phyloP scores from a whole-genome alignment of 371 early-diverging fungal species.

The Rhizomucor miehei region DNA sequence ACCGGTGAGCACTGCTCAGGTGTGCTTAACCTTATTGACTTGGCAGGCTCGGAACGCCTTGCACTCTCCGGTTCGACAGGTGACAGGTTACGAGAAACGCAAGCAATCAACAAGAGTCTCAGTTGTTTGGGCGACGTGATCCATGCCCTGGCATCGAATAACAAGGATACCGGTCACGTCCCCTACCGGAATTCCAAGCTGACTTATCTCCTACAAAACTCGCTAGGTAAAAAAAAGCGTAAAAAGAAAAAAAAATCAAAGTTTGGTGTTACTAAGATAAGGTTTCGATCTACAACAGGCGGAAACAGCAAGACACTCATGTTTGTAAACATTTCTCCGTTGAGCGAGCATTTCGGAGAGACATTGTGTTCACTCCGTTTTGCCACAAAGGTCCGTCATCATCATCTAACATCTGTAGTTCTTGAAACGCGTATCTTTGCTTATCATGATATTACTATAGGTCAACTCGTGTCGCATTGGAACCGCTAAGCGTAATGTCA shows the following conservation, averaged over 20 bases:
- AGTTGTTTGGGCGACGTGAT: constrained; percentile 95
- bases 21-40: constrained; percentile 89
- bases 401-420: constrained; percentile 4
- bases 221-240: constrained; percentile 54
- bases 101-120: constrained; percentile 97
- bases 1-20: constrained; percentile 76
- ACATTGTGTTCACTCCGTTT: constrained; percentile 94
- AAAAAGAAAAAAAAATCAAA: neutral
- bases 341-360: constrained; percentile 73
- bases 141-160: constrained; percentile 73
- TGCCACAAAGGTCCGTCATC: constrained; percentile 77
- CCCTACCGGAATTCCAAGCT: constrained; percentile 98
- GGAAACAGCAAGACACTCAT: constrained; percentile 97
- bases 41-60: constrained; percentile 97
- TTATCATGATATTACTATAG: constrained; percentile 1
- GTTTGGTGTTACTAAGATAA: too few relatives aligned
- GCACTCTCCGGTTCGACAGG: constrained; percentile 87
- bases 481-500: constrained; percentile 44
- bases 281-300: constrained; percentile 25
- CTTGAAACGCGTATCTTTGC: neutral
- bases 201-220: constrained; percentile 92
- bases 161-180: constrained; percentile 76
- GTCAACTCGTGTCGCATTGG: constrained; percentile 73
- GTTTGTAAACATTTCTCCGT: constrained; percentile 97
- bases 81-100: constrained; percentile 91